These are phyloP conservation scores for Chionographis japonica DNA, from an alignment of 106 monocot species.

Conservation along the genomic window DNA sequence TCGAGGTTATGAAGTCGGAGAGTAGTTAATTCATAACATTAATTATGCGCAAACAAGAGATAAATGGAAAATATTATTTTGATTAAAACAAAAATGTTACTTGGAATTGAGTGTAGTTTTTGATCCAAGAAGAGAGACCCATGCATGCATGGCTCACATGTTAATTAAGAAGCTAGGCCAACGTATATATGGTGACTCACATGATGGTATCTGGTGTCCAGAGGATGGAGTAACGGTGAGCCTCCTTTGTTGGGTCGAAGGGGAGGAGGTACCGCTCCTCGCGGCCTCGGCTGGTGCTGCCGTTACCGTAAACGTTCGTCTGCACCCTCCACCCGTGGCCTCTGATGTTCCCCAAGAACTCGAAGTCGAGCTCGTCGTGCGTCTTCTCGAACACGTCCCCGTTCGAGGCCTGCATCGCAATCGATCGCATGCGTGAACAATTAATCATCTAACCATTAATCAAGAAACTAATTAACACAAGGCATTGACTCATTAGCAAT, in stretches of 20 bases:
- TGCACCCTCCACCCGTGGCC: slow-evolving; percentile 69
- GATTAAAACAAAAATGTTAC: background rate
- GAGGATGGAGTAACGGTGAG: slow-evolving; percentile 70
- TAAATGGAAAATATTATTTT: too few relatives aligned
- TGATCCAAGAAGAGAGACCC: too few relatives aligned
- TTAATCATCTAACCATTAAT: too few relatives aligned
- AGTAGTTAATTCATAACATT: too few relatives aligned
- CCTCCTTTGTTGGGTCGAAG: slow-evolving; percentile 61
- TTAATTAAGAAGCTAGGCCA: too few relatives aligned
- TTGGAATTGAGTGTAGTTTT: too few relatives aligned
- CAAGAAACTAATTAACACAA: too few relatives aligned
- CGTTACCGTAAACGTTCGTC: slow-evolving; percentile 85
- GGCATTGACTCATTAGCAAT: too few relatives aligned
- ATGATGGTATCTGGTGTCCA: slow-evolving; percentile 56
- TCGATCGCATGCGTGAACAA: too few relatives aligned
- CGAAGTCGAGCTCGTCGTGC: slow-evolving; percentile 68
- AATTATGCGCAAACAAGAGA: too few relatives aligned
- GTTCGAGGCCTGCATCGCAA: slow-evolving; percentile 36
- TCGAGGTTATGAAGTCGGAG: too few relatives aligned
- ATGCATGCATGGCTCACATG: too few relatives aligned
- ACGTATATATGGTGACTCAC: slow-evolving; percentile 15
- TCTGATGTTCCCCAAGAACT: slow-evolving; percentile 59
- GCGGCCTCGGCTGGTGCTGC: slow-evolving; percentile 73
- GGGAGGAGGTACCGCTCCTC: slow-evolving; percentile 78
- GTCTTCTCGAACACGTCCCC: slow-evolving; percentile 46